A percentile compares a stretch with the other conserved stretches of the same genome.
These are phyloP conservation scores for Nothophaeocryptopus gaeumannii DNA, from an alignment of 2,329 filamentous ascomycete species.

Conservation along the genomic window DNA sequence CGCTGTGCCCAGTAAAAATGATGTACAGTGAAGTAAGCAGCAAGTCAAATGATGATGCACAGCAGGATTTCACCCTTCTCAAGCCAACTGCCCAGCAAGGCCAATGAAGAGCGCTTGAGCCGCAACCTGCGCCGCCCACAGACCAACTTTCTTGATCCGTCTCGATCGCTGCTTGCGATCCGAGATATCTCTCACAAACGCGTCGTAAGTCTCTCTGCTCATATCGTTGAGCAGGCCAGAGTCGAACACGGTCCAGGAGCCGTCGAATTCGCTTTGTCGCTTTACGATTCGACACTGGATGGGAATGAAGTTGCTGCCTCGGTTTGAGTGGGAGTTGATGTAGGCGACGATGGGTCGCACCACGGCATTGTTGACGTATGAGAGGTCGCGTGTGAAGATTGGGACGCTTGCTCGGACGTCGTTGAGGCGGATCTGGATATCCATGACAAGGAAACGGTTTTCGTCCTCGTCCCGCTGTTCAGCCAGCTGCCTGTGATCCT, in stretches of 20 bases:
- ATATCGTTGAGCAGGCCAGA: constrained; percentile 91
- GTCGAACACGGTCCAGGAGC: constrained; percentile 91
- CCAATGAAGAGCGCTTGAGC: constrained; percentile 94
- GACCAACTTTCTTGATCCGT: constrained; percentile 89
- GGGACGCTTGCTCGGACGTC: constrained; percentile 91
- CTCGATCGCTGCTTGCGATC: constrained; percentile 84
- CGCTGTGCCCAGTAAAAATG: constrained; percentile 2
- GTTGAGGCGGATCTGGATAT: constrained; percentile 91
- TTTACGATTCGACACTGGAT: constrained; percentile 95
- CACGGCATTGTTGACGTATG: constrained; percentile 93
- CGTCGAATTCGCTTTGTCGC: constrained; percentile 82
- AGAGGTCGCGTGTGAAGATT: constrained; percentile 85
- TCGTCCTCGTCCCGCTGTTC: constrained; percentile 48
- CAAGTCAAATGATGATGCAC: not conserved
- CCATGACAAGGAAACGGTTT: constrained; percentile 83
- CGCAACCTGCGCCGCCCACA: constrained; percentile 91
- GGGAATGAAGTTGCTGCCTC: constrained; percentile 81
- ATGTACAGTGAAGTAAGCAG: not conserved
- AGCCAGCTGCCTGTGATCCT: not conserved
- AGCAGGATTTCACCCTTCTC: constrained; percentile 16
- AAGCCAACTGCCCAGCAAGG: constrained; percentile 76
- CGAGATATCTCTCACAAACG: constrained; percentile 86
- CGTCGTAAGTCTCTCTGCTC: constrained; percentile 88
- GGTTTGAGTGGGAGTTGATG: constrained; percentile 73
- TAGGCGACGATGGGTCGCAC: constrained; percentile 96